phyloP scores from a whole-genome alignment of 75 land plant genomes.

The Sequoia sempervirens region DNA sequence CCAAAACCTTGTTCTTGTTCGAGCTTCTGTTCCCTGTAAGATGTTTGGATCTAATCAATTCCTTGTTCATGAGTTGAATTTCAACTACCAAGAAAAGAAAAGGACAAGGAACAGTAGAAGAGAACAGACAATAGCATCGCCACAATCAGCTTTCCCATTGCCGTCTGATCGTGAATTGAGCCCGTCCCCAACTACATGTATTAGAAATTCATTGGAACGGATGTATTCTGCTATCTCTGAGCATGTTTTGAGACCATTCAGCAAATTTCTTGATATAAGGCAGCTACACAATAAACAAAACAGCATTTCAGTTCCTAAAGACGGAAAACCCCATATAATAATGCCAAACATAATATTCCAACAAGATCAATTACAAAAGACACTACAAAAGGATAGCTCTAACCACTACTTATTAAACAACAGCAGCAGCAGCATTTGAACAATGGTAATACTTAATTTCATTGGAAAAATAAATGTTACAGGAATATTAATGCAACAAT shows the following conservation, averaged over 20 bases:
- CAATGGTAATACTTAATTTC: no score
- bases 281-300: slow-evolving; percentile 48
- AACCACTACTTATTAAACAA: no score
- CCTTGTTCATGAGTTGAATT: background rate
- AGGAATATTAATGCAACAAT: no score
- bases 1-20: slow-evolving; percentile 66
- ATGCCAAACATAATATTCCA: no score
- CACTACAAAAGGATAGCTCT: no score
- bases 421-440: no score
- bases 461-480: no score
- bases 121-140: slow-evolving; percentile 28
- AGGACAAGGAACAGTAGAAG: background rate
- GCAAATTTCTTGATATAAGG: slow-evolving; percentile 80
- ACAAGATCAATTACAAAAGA: no score
- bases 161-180: slow-evolving; percentile 30
- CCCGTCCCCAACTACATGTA: slow-evolving; percentile 33
- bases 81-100: background rate
- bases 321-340: background rate
- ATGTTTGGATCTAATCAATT: background rate
- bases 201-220: slow-evolving; percentile 32
- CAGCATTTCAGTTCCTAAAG: background rate
- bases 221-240: slow-evolving; percentile 75
- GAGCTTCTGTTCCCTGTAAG: slow-evolving; percentile 36
- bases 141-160: slow-evolving; percentile 36
- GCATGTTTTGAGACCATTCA: slow-evolving; percentile 90